Evolutionary conservation across 1,284 basidiomycete genomes (phyloP), one percentile per base, ranked within the genome.

Genomic region (Athelia sp.): DNA sequence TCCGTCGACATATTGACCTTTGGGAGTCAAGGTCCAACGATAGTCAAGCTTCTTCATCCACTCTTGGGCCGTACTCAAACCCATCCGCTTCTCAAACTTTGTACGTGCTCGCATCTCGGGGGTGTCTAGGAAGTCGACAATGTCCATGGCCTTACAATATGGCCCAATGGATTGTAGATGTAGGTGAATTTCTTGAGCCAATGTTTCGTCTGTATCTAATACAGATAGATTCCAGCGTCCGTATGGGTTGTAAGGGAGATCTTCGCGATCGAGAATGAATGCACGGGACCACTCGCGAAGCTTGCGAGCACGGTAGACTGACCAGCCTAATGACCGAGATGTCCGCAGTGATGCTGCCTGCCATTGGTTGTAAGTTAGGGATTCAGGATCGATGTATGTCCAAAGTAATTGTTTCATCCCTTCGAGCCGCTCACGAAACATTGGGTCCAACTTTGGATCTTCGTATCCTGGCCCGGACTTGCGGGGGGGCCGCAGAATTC

Each of bases 1-100:
- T 3, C 63, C 60, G 56, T 67, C 60, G 31, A 56, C 52, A 53
- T 62, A 67, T 50, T 64, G 63, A 4, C 61, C 61, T 26, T 49
- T 52, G 8, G 43, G 47, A 1, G 40, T 49, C 34, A 47, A 42
- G 13, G 43, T 54, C 55, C 55, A 64, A 3, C 53, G 46, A 43
- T 62, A 67, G 10, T 52, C 58, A 51, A 64, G 57, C 15, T 32
- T 34, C 4, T 56, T 45, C 57, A 66, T 58, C 63, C 63, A 66
- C 0, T 49, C 46, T 34, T 56, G 49, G 2, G 62, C 60, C 13
- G 60, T 65, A 19, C 48, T 19, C 4, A 53, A 42, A 17, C 50
- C 51, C n/a, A 58, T 59, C 10, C 52, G 52, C 50, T 58, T 62
- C 42, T 55, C 63, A 10, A 50, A 15, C 10, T 53, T 46, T 4